These are phyloP conservation scores for Huntiella savannae DNA, from an alignment of 2,329 filamentous ascomycete genomes.

Conservation along the genomic window DNA sequence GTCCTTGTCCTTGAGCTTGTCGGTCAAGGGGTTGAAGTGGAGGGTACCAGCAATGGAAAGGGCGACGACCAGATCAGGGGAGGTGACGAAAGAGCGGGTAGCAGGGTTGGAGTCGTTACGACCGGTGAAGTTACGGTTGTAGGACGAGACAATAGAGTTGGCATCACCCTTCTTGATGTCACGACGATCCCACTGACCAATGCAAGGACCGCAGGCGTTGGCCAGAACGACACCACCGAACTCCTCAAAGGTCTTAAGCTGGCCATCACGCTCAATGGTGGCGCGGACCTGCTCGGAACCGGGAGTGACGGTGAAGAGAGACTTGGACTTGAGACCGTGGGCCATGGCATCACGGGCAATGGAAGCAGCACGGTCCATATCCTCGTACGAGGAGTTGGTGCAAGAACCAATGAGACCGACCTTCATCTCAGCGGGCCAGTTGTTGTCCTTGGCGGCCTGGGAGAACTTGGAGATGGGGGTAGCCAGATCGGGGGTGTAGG, in stretches of 20 bases:
- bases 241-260: constrained; percentile 86
- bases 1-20: constrained; percentile 82
- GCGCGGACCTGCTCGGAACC: constrained; percentile 94
- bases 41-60: constrained; percentile 67
- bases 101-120: constrained; percentile 93
- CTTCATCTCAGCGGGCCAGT: constrained; percentile 92
- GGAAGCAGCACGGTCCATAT: constrained; percentile 84
- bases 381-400: constrained; percentile 76
- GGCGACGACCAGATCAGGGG: constrained; percentile 75
- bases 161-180: constrained; percentile 89
- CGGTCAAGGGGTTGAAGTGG: constrained; percentile 88
- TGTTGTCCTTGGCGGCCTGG: constrained; percentile 80
- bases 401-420: constrained; percentile 94
- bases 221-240: constrained; percentile 88
- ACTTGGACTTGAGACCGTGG: constrained; percentile 86
- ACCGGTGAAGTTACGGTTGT: constrained; percentile 99
- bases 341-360: constrained; percentile 81
- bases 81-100: constrained; percentile 84
- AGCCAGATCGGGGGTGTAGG: constrained; percentile 94
- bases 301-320: constrained; percentile 84
- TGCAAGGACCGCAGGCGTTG: constrained; percentile 85
- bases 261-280: constrained; percentile 77
- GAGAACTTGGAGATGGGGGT: constrained; percentile 97
- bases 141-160: constrained; percentile 96
- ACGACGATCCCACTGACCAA: constrained; percentile 85